Evolutionary conservation across 805 yeast species (phyloP).

Genomic region (Brettanomyces anomalus): DNA sequence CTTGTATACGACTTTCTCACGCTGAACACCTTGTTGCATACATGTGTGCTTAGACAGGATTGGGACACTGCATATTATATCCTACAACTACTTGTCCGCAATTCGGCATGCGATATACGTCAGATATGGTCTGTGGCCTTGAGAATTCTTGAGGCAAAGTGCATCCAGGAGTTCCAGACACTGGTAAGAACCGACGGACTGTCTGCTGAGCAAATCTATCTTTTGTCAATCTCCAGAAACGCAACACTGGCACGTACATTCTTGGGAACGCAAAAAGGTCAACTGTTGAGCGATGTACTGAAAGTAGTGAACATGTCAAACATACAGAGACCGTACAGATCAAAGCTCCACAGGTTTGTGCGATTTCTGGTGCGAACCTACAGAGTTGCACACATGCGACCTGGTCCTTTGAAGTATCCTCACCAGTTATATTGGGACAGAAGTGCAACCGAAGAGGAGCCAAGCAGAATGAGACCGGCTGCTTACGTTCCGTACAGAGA

Average conservation of each 20-base stretch:
- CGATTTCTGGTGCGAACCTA: not conserved
- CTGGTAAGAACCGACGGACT: not conserved
- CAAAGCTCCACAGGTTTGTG: not conserved
- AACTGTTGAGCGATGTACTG: not conserved
- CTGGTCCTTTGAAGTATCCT: not conserved
- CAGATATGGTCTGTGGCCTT: conserved; percentile 58
- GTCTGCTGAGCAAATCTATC: not conserved
- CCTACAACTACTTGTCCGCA: conserved; percentile 39
- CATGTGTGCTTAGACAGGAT: conserved; percentile 35
- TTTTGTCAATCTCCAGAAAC: not conserved
- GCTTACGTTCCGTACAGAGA: conserved; percentile 2
- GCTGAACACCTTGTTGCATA: conserved; percentile 33
- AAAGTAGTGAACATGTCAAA: not conserved
- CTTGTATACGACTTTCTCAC: not conserved
- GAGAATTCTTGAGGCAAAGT: conserved; percentile 34
- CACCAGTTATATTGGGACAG: not conserved
- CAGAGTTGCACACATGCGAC: not conserved
- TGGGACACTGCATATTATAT: conserved; percentile 51
- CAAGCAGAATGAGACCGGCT: not conserved
- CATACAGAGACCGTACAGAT: conserved; percentile 2
- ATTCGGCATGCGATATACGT: conserved; percentile 42
- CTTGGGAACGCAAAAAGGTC: not conserved
- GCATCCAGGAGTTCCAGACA: conserved; percentile 15
- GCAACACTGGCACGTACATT: not conserved
- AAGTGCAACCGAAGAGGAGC: not conserved